Conservation (phyloP, 495 filamentous ascomycete genomes). For the Neurospora sp. region DNA sequence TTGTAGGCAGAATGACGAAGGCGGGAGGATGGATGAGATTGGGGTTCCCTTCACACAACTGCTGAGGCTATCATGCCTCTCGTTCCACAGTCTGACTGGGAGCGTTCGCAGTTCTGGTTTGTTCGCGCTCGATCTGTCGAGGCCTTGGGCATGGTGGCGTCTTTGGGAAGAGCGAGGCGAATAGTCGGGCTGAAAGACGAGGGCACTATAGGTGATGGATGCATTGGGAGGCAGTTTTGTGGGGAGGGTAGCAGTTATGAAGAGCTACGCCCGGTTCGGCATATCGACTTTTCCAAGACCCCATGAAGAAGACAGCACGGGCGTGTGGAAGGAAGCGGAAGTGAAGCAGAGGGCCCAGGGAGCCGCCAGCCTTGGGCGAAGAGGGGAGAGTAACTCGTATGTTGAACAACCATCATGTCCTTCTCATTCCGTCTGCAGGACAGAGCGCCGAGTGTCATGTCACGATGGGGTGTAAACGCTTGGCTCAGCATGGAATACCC, state of each 20-base stretch:
- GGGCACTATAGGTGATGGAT: not conserved
- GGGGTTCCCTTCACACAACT: not conserved
- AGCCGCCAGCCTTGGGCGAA: not conserved
- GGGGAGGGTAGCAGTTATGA: not conserved
- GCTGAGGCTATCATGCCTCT: not conserved
- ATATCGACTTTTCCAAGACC: not conserved
- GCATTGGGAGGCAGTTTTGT: not conserved
- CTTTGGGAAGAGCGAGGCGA: not conserved
- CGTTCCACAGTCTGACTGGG: not conserved
- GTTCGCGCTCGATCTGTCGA: not conserved
- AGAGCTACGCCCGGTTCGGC: not conserved
- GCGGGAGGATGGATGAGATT: not conserved
- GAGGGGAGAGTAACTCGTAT: not conserved
- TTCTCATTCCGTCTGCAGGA: not conserved
- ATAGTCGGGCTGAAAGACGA: not conserved
- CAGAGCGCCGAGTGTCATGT: not conserved
- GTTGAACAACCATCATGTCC: not conserved
- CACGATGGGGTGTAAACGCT: not conserved
- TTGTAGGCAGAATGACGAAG: conserved; percentile 42
- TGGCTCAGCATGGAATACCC: not conserved
- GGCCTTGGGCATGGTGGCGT: not conserved
- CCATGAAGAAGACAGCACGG: not conserved
- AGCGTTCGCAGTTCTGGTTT: not conserved
- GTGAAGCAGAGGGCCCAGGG: not conserved
- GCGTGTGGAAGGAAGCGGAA: not conserved